Evolutionary conservation across 2,329 filamentous ascomycete species (phyloP).

Genomic region (Fusarium piperis): DNA sequence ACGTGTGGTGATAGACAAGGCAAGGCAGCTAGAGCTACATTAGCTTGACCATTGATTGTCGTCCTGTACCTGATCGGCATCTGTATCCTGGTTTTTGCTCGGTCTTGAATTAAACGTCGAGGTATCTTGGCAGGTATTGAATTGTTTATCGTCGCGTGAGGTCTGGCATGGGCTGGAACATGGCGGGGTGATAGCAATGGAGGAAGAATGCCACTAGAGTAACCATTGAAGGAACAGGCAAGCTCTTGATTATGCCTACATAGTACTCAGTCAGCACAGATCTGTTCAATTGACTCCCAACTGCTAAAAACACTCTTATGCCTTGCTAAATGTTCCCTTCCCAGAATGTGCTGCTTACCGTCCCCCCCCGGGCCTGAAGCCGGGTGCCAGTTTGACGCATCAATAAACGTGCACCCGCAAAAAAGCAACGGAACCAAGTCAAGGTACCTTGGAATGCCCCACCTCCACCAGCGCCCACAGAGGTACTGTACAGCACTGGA

Average conservation of each 20-base stretch:
- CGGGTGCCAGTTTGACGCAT: slow-evolving; percentile 34
- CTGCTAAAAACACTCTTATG: neutral
- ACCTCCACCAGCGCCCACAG: slow-evolving; percentile 15
- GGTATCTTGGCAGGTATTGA: slow-evolving; percentile 33
- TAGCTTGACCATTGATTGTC: slow-evolving; percentile 34
- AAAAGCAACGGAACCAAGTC: slow-evolving; percentile 22
- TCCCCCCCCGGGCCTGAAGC: slow-evolving; percentile 20
- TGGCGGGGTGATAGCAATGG: neutral
- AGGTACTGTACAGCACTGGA: slow-evolving; percentile 6
- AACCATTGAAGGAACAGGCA: neutral
- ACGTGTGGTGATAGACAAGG: slow-evolving; percentile 18
- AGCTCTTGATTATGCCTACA: neutral
- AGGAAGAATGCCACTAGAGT: neutral
- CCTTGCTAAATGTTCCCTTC: slow-evolving; percentile 7
- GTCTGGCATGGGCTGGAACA: slow-evolving; percentile 10
- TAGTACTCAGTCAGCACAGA: neutral
- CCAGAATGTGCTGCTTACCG: slow-evolving; percentile 5
- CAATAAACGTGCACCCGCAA: slow-evolving; percentile 8
- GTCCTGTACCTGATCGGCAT: slow-evolving; percentile 40
- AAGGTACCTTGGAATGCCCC: slow-evolving; percentile 29
- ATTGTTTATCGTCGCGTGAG: slow-evolving; percentile 25
- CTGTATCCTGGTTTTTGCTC: slow-evolving; percentile 17
- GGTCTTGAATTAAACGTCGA: slow-evolving; percentile 7
- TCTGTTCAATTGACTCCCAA: neutral
- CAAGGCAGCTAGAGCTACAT: neutral